A percentile compares a stretch with the other conserved stretches of the same genome.
Conservation (phyloP, 1,139 yeast genomes). For the Petasospora rhodanensis region DNA sequence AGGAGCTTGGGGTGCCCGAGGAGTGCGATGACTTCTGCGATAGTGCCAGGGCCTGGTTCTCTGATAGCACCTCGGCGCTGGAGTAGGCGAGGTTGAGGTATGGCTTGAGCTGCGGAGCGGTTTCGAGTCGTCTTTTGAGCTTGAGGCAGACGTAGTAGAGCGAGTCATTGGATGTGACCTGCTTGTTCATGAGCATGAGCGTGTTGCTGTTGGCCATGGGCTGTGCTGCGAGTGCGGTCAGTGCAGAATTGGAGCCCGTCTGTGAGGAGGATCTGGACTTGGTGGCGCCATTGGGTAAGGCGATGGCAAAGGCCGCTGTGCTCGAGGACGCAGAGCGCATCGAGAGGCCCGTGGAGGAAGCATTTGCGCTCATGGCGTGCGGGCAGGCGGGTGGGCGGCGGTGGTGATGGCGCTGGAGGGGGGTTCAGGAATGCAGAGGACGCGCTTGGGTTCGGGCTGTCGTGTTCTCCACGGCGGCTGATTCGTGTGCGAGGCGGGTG, state of each 20-base stretch:
- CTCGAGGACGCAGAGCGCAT: too few species aligned
- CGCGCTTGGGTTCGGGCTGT: too few species aligned
- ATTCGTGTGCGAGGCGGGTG: too few species aligned
- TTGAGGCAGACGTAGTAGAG: conserved; percentile 66
- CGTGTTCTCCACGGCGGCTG: too few species aligned
- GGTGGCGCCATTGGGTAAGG: conserved; percentile 9
- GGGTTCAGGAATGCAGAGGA: not conserved
- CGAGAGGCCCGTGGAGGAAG: conserved; percentile 3
- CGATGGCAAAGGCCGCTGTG: too few species aligned
- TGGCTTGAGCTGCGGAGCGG: conserved; percentile 68
- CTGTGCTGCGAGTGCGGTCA: too few species aligned
- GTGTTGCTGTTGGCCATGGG: conserved; percentile 21
- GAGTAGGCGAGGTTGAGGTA: conserved; percentile 57
- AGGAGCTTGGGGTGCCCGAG: conserved; percentile 16
- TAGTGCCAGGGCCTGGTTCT: conserved; percentile 65
- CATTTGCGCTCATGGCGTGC: too few species aligned
- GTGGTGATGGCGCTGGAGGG: too few species aligned
- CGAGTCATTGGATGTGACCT: conserved; percentile 66
- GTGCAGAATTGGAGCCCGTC: too few species aligned
- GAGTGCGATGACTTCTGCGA: conserved; percentile 31
- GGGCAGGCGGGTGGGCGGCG: too few species aligned
- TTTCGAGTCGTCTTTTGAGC: conserved; percentile 53
- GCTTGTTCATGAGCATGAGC: conserved; percentile 52
- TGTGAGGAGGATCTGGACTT: too few species aligned
- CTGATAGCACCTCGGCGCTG: conserved; percentile 65